Percentiles rank a stretch among this genome's conserved stretches.
phyloP scores from a whole-genome alignment of 148 eudicot species.

The Chenopodium album region DNA sequence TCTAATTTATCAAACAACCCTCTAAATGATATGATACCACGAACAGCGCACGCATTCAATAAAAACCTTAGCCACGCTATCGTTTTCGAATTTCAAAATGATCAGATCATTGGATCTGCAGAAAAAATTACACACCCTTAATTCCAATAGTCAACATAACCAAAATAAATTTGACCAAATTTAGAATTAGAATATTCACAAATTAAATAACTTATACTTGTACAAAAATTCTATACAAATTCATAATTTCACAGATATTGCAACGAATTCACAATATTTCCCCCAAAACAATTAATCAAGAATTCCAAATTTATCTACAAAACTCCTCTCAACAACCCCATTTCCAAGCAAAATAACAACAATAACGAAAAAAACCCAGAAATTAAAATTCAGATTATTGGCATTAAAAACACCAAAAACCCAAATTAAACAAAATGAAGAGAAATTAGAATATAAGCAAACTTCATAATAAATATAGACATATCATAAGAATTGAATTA shows the following conservation, averaged over 20 bases:
- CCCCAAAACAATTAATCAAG: constrained; percentile 1
- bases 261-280: background rate
- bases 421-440: constrained; percentile 23
- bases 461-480: constrained; percentile 16
- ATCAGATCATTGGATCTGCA: constrained; percentile 40
- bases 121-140: constrained; percentile 22
- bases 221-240: constrained; percentile 12
- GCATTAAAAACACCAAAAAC: constrained; percentile 30
- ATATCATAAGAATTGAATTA: background rate
- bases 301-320: background rate
- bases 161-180: constrained; percentile 9
- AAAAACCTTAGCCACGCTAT: constrained; percentile 34
- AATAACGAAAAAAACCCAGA: constrained; percentile 15
- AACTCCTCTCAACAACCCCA: constrained; percentile 1
- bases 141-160: constrained; percentile 15
- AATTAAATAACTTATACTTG: background rate
- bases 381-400: constrained; percentile 20
- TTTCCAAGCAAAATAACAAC: constrained; percentile 1
- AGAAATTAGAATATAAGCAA: background rate
- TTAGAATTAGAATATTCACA: constrained; percentile 1
- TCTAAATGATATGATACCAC: constrained; percentile 6
- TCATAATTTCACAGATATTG: constrained; percentile 7
- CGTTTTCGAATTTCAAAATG: constrained; percentile 16
- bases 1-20: constrained; percentile 19
- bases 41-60: constrained; percentile 25